Evolutionary conservation across 345 rosid species (phyloP).

Genomic region (Psidium friedrichsthalianum): DNA sequence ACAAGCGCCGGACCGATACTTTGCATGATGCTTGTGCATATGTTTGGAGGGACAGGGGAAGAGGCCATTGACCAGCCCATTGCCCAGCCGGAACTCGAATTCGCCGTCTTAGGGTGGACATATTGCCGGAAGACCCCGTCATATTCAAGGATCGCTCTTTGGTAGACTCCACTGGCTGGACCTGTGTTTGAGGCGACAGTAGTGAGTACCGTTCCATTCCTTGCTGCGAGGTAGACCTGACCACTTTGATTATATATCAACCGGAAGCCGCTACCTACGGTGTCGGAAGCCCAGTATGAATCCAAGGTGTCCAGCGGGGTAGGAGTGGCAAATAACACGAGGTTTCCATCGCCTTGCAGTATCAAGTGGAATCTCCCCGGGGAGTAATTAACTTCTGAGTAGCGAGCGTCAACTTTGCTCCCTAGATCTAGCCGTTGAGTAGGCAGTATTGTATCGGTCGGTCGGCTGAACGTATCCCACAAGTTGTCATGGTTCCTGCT

Average conservation of each 20-base stretch:
- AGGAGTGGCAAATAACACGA: neutral
- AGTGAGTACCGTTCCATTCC: constrained; percentile 4
- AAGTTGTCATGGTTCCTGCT: neutral
- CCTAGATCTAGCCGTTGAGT: neutral
- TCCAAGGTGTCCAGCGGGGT: accelerated
- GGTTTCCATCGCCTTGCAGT: neutral
- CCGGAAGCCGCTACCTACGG: neutral
- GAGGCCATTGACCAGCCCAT: constrained; percentile 8
- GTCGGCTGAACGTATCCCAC: neutral
- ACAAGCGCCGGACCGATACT: constrained; percentile 25
- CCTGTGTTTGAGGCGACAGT: neutral
- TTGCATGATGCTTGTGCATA: neutral
- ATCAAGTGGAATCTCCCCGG: neutral
- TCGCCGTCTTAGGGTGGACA: constrained; percentile 24
- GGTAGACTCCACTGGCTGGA: constrained; percentile 12
- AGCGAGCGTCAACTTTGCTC: neutral
- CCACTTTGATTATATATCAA: constrained; percentile 43
- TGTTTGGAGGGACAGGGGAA: constrained; percentile 14
- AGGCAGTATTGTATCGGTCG: neutral
- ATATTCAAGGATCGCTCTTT: constrained; percentile 31
- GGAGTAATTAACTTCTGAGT: neutral
- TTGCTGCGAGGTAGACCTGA: constrained; percentile 10
- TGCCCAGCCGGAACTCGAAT: constrained; percentile 4
- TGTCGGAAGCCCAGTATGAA: neutral
- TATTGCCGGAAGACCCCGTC: constrained; percentile 50